Conservation (phyloP, 345 rosid genomes). For the Crucihimalaya himalaica region DNA sequence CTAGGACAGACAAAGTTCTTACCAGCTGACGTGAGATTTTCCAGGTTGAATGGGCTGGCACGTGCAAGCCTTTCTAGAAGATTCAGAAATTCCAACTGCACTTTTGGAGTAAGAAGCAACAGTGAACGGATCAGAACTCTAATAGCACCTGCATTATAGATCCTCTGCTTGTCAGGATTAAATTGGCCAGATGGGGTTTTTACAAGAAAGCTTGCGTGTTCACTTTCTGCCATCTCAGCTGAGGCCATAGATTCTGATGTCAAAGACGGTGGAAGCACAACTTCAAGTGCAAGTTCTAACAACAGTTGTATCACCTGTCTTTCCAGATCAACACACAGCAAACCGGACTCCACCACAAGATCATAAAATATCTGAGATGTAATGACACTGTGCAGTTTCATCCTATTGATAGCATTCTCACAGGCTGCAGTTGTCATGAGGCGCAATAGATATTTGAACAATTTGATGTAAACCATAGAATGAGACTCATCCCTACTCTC, state of each 20-base stretch:
- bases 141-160: conserved; percentile 82
- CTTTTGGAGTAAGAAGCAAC: conserved; percentile 77
- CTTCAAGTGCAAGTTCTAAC: conserved; percentile 89
- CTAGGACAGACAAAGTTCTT: conserved; percentile 38
- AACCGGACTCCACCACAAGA: conserved; percentile 80
- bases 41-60: conserved; percentile 81
- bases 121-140: conserved; percentile 73
- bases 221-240: conserved; percentile 49
- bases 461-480: conserved; percentile 53
- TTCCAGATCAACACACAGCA: conserved; percentile 83
- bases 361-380: conserved; percentile 85
- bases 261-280: conserved; percentile 77
- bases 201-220: conserved; percentile 51
- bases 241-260: conserved; percentile 53
- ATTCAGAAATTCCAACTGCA: conserved; percentile 75
- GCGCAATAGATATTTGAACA: conserved; percentile 78
- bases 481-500: conserved; percentile 52
- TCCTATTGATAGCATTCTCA: conserved; percentile 73
- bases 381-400: conserved; percentile 66
- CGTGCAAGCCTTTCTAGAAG: conserved; percentile 79
- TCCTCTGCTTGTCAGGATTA: conserved; percentile 68
- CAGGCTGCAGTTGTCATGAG: conserved; percentile 78
- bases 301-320: conserved; percentile 85
- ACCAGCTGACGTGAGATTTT: conserved; percentile 89
- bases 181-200: conserved; percentile 55